These are phyloP conservation scores for Geotrichum phurueaensis DNA, from an alignment of 1,139 yeast species.

Conservation along the genomic window DNA sequence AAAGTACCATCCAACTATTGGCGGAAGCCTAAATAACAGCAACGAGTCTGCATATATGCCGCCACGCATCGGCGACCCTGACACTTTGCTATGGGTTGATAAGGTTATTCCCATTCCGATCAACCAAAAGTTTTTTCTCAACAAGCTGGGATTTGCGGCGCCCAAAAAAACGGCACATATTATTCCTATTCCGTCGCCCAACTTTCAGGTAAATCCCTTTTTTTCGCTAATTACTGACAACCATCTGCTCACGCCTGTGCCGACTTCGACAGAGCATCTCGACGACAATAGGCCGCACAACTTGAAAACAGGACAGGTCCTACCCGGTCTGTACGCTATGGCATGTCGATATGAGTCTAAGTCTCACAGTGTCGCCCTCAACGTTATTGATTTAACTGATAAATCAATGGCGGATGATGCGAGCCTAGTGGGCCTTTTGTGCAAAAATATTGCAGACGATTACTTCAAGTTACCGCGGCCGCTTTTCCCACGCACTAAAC, in stretches of 20 bases:
- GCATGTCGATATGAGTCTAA: background rate
- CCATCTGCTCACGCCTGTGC: background rate
- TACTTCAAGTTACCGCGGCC: conserved; percentile 23
- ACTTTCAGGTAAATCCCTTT: background rate
- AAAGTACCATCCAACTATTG: conserved; percentile 13
- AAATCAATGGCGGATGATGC: background rate
- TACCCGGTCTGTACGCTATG: background rate
- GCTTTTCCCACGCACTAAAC: background rate
- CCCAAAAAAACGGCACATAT: background rate
- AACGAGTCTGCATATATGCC: conserved; percentile 9
- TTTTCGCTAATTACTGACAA: conserved; percentile 3
- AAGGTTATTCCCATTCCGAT: conserved; percentile 4
- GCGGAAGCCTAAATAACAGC: conserved; percentile 1
- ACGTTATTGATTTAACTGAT: background rate
- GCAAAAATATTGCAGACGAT: conserved; percentile 26
- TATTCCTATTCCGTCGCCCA: background rate
- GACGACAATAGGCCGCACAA: background rate
- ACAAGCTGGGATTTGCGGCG: conserved; percentile 1
- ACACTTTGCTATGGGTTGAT: conserved; percentile 16
- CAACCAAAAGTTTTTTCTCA: conserved; percentile 3
- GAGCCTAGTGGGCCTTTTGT: conserved; percentile 19
- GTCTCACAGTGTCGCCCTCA: background rate
- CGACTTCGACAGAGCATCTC: background rate
- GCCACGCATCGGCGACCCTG: conserved; percentile 11
- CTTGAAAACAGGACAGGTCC: background rate